Evolutionary conservation across 208 protist species (phyloP).

Genomic region (Novymonas esmeraldas): DNA sequence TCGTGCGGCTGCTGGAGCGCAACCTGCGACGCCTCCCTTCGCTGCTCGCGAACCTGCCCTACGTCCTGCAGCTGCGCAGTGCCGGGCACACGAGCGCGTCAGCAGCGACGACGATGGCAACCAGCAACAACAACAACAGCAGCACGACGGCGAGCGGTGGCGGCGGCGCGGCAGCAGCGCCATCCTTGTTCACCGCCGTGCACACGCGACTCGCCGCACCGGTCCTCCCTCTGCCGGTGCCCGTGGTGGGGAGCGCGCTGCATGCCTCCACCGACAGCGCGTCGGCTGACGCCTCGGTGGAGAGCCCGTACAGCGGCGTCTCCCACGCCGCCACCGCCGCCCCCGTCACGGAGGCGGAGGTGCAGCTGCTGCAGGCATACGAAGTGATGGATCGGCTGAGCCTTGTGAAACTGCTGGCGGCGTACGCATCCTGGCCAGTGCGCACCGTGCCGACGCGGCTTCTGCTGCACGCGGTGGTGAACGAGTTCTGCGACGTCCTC

Average conservation of each 20-base stretch:
- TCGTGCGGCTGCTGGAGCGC: conserved; percentile 72
- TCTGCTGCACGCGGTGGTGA: conserved; percentile 80
- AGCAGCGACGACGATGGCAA: conserved; percentile 13
- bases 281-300: conserved; percentile 6
- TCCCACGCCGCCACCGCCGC: conserved; percentile 13
- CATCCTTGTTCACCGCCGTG: conserved; percentile 14
- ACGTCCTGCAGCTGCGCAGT: conserved; percentile 38
- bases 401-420: conserved; percentile 45
- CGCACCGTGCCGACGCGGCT: conserved; percentile 61
- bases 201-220: conserved; percentile 22
- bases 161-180: background rate
- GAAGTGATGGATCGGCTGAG: conserved; percentile 61
- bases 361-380: conserved; percentile 61
- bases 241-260: background rate
- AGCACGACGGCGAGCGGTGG: background rate
- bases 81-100: conserved; percentile 38
- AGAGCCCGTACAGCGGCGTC: conserved; percentile 25
- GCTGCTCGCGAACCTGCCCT: conserved; percentile 60
- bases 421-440: conserved; percentile 56
- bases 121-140: conserved; percentile 1
- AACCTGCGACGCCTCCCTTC: conserved; percentile 72
- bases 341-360: conserved; percentile 34
- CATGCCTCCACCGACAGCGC: background rate
- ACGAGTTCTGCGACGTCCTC: conserved; percentile 83
- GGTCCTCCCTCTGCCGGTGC: background rate